phyloP scores from a whole-genome alignment of 2,329 filamentous ascomycete species.

The Chalaropsis ovoidea region DNA sequence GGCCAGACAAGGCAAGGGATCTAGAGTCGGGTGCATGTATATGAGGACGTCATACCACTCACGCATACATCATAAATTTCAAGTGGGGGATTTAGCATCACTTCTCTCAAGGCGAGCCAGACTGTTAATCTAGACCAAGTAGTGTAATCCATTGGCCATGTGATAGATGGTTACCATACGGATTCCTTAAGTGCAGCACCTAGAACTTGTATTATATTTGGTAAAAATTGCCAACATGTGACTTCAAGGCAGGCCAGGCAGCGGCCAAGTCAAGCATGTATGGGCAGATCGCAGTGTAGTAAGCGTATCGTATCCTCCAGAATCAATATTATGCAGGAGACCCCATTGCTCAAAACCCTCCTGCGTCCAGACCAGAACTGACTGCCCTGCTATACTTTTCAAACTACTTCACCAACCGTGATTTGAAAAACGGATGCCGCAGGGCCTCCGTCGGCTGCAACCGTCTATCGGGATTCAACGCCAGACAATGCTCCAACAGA shows the following conservation, averaged over 20 bases:
- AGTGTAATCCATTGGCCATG: too few relatives aligned
- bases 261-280: too few relatives aligned
- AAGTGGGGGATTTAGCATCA: neutral
- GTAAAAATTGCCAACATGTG: too few relatives aligned
- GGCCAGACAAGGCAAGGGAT: neutral
- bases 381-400: neutral
- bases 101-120: neutral
- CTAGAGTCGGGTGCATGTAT: neutral
- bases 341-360: neutral
- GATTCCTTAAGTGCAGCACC: too few relatives aligned
- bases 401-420: slow-evolving; percentile 30
- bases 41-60: slow-evolving; percentile 1
- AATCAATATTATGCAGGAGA: neutral
- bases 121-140: too few relatives aligned
- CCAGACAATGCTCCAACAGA: slow-evolving; percentile 76
- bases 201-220: too few relatives aligned
- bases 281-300: too few relatives aligned
- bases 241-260: too few relatives aligned
- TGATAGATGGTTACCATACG: too few relatives aligned
- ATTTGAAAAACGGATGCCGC: slow-evolving; percentile 73
- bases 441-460: slow-evolving; percentile 79
- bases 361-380: slow-evolving; percentile 15
- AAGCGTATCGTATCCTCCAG: too few relatives aligned
- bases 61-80: neutral
- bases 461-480: slow-evolving; percentile 84